phyloP scores from a whole-genome alignment of 495 filamentous ascomycete species.

The Talaromyces proteolyticus region DNA sequence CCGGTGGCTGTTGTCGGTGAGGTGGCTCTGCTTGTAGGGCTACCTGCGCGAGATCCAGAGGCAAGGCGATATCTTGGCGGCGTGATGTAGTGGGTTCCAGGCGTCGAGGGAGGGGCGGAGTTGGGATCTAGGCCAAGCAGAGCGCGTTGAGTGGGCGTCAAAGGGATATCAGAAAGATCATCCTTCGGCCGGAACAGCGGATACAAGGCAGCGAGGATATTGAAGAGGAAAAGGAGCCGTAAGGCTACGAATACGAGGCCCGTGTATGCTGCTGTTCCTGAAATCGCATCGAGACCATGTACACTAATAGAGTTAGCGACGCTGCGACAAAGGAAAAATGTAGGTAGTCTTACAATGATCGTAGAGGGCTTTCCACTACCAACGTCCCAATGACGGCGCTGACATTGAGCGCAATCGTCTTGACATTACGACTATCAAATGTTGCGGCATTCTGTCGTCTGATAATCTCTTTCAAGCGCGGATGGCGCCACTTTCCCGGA shows the following conservation, averaged over 20 bases:
- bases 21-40: slow-evolving; percentile 45
- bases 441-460: slow-evolving; percentile 64
- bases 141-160: slow-evolving; percentile 82
- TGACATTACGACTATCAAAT: slow-evolving; percentile 67
- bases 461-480: slow-evolving; percentile 70
- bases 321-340: not conserved
- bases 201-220: slow-evolving; percentile 57
- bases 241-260: slow-evolving; percentile 36
- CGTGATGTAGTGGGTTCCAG: slow-evolving; percentile 64
- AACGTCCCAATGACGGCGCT: slow-evolving; percentile 45
- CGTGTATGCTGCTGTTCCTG: slow-evolving; percentile 23
- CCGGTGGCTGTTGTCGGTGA: slow-evolving; percentile 43
- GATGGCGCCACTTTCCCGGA: slow-evolving; percentile 85
- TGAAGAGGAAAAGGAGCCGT: slow-evolving; percentile 56
- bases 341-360: slow-evolving; percentile 25
- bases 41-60: slow-evolving; percentile 55
- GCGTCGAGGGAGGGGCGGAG: slow-evolving; percentile 54
- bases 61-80: slow-evolving; percentile 76
- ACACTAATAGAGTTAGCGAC: not conserved
- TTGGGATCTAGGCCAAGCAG: slow-evolving; percentile 77
- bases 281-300: slow-evolving; percentile 13
- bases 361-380: slow-evolving; percentile 27
- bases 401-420: slow-evolving; percentile 58
- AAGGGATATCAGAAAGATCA: slow-evolving; percentile 79
- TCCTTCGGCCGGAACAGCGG: slow-evolving; percentile 68